Evolutionary conservation across 345 rosid genomes (phyloP), one percentile per base, ranked within the genome.

Genomic region (Nephelium lappaceum): DNA sequence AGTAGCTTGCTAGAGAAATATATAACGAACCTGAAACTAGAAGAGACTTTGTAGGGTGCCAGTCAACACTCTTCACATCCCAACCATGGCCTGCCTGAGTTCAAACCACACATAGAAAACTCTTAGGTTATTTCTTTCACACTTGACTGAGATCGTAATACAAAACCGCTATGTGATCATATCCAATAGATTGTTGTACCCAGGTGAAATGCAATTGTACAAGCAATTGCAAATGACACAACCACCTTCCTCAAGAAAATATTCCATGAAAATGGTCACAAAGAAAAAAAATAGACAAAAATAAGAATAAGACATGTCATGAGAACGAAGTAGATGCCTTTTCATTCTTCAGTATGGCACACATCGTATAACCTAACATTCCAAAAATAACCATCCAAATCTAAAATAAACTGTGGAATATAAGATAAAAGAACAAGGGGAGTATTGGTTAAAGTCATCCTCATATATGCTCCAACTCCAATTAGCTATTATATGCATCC

Each of bases 61-160:
- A 96, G 81, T 94, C 98, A 81, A 96, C 98, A 83, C 97, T 83
- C 89, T 96, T 96, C 85, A 96, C 98, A 94, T 96, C 98, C 97
- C 98, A 94, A 82, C 98, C 98, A 87, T 96, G 99, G 92, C 99
- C 99, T 96, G 99, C 94, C 94, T 92, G 97, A 93, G 93, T 94
- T 93, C 87, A 96, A 94, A 85, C 75, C 83, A 79, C 69, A 78
- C 62, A 73, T 63, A 76, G 76, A 87, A 77, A 86, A 77, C 76
- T 82, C 89, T 85, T 82, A 80, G 88, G 88, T 91, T 79, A 89
- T 67, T 85, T 81, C 69, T 77, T 60, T 75, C 42, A 67, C 15
- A 49, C 36, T 66, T 6, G 38, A 53, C 15, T 80, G 27, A 66
- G 0, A 68, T 45, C 38, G 55, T 47, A 55, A 47, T 16, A 83